phyloP scores from a whole-genome alignment of 345 rosid genomes.

The Sonneratia alba region DNA sequence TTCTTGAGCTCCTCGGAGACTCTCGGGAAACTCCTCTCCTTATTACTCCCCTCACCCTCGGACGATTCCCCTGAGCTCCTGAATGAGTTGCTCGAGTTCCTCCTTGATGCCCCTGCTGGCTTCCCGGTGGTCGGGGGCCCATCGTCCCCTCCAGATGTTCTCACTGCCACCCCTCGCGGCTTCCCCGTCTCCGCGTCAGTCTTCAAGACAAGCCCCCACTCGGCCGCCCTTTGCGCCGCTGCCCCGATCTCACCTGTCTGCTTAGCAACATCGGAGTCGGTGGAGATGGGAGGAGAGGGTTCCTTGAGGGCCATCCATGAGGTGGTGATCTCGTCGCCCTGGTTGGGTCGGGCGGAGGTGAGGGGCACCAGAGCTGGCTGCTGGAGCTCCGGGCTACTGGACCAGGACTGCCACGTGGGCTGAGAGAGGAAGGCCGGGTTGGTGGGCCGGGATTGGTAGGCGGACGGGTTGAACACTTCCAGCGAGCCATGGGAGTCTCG shows the following conservation, averaged over 20 bases:
- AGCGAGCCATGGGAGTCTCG: conserved; percentile 79
- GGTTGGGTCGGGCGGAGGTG: conserved; percentile 21
- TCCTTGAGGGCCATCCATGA: conserved; percentile 96
- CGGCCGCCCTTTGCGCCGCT: conserved; percentile 87
- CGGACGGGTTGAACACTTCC: conserved; percentile 73
- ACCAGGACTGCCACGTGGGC: conserved; percentile 43
- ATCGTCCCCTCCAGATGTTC: conserved; percentile 79
- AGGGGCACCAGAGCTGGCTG: conserved; percentile 14
- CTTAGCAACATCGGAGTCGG: conserved; percentile 12
- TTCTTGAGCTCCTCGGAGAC: conserved; percentile 74
- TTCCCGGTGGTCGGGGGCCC: conserved; percentile 20
- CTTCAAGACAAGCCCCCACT: conserved; percentile 88
- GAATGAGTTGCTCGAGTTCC: conserved; percentile 61
- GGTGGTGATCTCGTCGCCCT: conserved; percentile 44
- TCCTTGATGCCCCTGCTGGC: conserved; percentile 26
- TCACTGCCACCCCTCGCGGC: conserved; percentile 60
- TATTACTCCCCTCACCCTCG: conserved; percentile 24
- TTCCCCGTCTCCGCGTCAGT: conserved; percentile 74
- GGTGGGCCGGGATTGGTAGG: conserved; percentile 36
- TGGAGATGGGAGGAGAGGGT: conserved; percentile 8
- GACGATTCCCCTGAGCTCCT: conserved; percentile 68
- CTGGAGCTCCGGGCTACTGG: conserved; percentile 13
- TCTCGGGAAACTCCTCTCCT: conserved; percentile 50
- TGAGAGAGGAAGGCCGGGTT: conserved; percentile 40
- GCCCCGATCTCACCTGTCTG: conserved; percentile 31